phyloP scores from a whole-genome alignment of 129 eudicot genomes.

The Glebionis coronaria region DNA sequence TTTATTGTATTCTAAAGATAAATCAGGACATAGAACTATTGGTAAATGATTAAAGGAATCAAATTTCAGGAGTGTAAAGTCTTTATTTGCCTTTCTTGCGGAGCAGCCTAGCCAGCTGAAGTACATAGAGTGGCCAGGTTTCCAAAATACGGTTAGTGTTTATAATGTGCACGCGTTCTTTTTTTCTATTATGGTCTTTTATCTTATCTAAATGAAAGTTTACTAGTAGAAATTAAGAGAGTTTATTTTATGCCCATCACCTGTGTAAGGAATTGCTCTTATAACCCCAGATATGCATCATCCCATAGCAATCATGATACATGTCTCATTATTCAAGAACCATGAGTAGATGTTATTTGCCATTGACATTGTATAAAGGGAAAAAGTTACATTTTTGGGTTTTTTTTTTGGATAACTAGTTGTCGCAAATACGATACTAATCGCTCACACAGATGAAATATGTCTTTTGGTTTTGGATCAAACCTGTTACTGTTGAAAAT shows the following conservation, averaged over 20 bases:
- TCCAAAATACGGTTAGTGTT: slow-evolving; percentile 76
- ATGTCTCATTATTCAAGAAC: slow-evolving; percentile 8
- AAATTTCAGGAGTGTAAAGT: slow-evolving; percentile 47
- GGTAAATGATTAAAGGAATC: not conserved
- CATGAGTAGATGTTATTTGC: not conserved
- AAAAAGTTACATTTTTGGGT: not conserved
- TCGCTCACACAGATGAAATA: slow-evolving; percentile 5
- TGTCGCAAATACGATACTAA: not conserved
- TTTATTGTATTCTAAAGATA: not conserved
- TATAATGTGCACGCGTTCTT: not conserved
- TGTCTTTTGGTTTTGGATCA: not conserved
- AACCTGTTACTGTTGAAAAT: not conserved
- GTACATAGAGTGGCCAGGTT: slow-evolving; percentile 95
- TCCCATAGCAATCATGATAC: not conserved
- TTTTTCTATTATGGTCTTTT: slow-evolving; percentile 9
- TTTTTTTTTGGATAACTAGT: not conserved
- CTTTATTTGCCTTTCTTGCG: slow-evolving; percentile 50
- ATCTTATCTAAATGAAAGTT: not conserved
- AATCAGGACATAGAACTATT: slow-evolving; percentile 6
- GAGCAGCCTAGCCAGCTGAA: slow-evolving; percentile 93
- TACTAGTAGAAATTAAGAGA: not conserved
- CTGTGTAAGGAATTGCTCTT: not conserved
- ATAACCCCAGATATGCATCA: slow-evolving; percentile 6
- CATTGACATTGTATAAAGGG: slow-evolving; percentile 1
- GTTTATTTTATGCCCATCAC: not conserved